These are phyloP conservation scores for Colletotrichum sp. DNA, from an alignment of 2,329 filamentous ascomycete genomes.

Conservation along the genomic window DNA sequence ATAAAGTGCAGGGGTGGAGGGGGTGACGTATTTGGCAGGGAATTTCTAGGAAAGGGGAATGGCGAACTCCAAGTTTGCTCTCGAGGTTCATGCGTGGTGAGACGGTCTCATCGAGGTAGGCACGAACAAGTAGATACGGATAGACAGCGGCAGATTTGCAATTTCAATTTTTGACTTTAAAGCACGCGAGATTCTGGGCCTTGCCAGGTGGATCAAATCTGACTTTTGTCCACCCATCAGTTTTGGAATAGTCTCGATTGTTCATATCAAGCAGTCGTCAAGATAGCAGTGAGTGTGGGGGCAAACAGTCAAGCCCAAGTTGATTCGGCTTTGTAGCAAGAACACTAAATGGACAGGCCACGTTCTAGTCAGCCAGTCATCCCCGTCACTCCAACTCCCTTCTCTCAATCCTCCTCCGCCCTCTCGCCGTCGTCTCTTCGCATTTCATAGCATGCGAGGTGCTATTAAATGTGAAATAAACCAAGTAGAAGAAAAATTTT, in stretches of 20 bases:
- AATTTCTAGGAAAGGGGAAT: background rate
- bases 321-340: constrained; percentile 10
- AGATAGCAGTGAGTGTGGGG: background rate
- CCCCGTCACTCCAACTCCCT: background rate
- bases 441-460: background rate
- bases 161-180: background rate
- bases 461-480: background rate
- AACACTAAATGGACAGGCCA: background rate
- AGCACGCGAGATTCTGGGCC: background rate
- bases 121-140: background rate
- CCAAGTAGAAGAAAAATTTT: background rate
- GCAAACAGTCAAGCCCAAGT: constrained; percentile 3
- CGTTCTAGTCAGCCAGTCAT: background rate
- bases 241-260: background rate
- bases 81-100: background rate
- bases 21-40: background rate
- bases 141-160: background rate
- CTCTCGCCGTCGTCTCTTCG: background rate
- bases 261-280: background rate
- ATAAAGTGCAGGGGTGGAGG: background rate
- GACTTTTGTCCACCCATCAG: background rate
- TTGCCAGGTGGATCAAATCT: background rate
- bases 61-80: background rate
- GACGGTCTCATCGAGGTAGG: background rate
- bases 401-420: background rate